Base-by-base conservation (phyloP, 1,284 basidiomycete genomes). In the Pseudozyma tsukubaensis region DNA sequence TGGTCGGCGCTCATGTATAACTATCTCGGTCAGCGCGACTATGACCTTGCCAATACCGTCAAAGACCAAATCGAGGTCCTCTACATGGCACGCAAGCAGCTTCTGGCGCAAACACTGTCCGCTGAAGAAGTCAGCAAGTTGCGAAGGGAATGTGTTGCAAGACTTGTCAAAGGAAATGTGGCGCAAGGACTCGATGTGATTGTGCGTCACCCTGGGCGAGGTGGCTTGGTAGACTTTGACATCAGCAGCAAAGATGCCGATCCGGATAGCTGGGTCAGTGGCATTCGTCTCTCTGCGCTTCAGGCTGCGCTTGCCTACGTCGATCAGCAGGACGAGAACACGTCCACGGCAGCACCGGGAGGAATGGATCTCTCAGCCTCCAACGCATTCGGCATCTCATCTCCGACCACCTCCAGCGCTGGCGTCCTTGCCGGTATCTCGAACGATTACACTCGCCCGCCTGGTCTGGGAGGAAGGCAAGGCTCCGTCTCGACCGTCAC, bases 181-280 rank as follows among this genome's bases (percentile, higher is more conserved):
- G 91, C 92, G 0, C 95, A 98, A 82, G 92, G 92, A 3, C 86
- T 97, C 49, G 96, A 98, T 82, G 91, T 98, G 65, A 96, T 99
- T 77, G 95, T 98, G 12, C 89, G 96, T 19, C 94, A 97, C 86
- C 92, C 95, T 13, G 91, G 90, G 11, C 93, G 92, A 87, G 95
- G 95, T 18, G 92, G 91, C 4, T 88, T 98, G 21, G 92, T 95
- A 32, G 93, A 85, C 44, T 78, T 80, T 43, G 76, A 81, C 58
- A 70, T 81, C 58, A 72, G 57, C 52, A 74, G 70, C 43, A 76
- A 72, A 47, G 71, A 75, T 18, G 64, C 71, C 3, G 72, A 82
- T 44, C 63, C 65, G 13, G 79, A 80, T 34, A 82, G 77, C 59
- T 82, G 80, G 80, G 74, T 82, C 19, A 82, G 80, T 43, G 80